Percentiles rank a stretch among this genome's conserved stretches.
Conservation (phyloP, 805 yeast species). For the Pichia nakasei region DNA sequence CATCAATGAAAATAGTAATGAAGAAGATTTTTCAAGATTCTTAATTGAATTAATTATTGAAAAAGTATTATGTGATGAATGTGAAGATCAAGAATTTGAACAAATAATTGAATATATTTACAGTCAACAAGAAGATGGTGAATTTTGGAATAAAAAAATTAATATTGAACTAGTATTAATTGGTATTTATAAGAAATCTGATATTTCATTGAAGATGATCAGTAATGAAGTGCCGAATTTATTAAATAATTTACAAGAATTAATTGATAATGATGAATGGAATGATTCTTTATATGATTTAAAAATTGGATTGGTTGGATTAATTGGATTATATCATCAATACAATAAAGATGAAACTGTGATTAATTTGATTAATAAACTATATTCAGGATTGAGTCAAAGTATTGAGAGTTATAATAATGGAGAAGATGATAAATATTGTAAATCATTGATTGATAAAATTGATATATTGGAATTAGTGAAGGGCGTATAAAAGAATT, state of each 20-base stretch:
- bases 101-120: slow-evolving; percentile 5
- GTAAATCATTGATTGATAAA: not conserved
- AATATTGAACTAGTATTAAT: slow-evolving; percentile 7
- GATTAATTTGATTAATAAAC: not conserved
- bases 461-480: not conserved
- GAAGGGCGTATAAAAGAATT: not conserved
- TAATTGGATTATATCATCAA: not conserved
- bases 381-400: not conserved
- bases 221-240: slow-evolving; percentile 1
- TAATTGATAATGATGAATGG: slow-evolving; percentile 7
- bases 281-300: not conserved
- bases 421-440: not conserved
- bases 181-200: slow-evolving; percentile 6
- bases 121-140: slow-evolving; percentile 7
- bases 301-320: not conserved
- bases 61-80: slow-evolving; percentile 5
- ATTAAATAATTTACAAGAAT: slow-evolving; percentile 2
- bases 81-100: slow-evolving; percentile 5
- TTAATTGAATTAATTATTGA: slow-evolving; percentile 13
- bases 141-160: slow-evolving; percentile 11
- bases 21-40: slow-evolving; percentile 17
- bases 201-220: not conserved
- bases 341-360: not conserved
- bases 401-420: not conserved
- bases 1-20: slow-evolving; percentile 13